A percentile compares a stretch with the other conserved stretches of the same genome.
Evolutionary conservation across 2,329 filamentous ascomycete species (phyloP).

Genomic region (Truncatella angustata): DNA sequence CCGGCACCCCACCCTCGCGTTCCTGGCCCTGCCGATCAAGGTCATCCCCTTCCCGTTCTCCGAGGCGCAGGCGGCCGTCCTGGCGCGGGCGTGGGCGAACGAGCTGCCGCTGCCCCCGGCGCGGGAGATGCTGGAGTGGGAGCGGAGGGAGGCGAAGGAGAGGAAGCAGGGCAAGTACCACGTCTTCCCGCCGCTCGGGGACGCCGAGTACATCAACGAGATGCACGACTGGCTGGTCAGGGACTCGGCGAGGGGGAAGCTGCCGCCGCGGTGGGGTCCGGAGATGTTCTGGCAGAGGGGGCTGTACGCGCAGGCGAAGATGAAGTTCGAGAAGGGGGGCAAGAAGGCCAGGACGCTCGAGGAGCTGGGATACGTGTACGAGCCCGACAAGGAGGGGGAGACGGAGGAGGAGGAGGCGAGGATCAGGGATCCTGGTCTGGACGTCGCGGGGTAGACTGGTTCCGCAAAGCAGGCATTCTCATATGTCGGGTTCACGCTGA

Average conservation of each 20-base stretch:
- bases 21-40: slow-evolving; percentile 73
- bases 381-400: slow-evolving; percentile 17
- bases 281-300: slow-evolving; percentile 71
- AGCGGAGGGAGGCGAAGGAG: slow-evolving; percentile 52
- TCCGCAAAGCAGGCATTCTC: too few species aligned
- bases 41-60: slow-evolving; percentile 85
- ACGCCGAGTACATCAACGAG: slow-evolving; percentile 69
- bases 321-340: slow-evolving; percentile 67
- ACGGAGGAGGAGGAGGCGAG: slow-evolving; percentile 9
- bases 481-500: too few species aligned
- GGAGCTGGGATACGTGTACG: slow-evolving; percentile 70
- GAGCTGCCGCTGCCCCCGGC: slow-evolving; percentile 61
- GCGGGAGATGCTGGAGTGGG: slow-evolving; percentile 69
- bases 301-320: slow-evolving; percentile 67
- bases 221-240: slow-evolving; percentile 59
- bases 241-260: slow-evolving; percentile 42
- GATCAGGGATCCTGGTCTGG: slow-evolving; percentile 8
- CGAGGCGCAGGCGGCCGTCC: slow-evolving; percentile 75
- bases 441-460: slow-evolving; percentile 16
- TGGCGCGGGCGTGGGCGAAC: slow-evolving; percentile 76
- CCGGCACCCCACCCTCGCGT: slow-evolving; percentile 72
- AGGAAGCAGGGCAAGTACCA: slow-evolving; percentile 51
- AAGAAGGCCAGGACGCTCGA: slow-evolving; percentile 62
- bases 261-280: slow-evolving; percentile 69
- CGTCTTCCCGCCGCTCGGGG: slow-evolving; percentile 52